Evolutionary conservation across 495 filamentous ascomycete species (phyloP), one percentile per base, ranked within the genome.

Genomic region (Eremomyces bilateralis): DNA sequence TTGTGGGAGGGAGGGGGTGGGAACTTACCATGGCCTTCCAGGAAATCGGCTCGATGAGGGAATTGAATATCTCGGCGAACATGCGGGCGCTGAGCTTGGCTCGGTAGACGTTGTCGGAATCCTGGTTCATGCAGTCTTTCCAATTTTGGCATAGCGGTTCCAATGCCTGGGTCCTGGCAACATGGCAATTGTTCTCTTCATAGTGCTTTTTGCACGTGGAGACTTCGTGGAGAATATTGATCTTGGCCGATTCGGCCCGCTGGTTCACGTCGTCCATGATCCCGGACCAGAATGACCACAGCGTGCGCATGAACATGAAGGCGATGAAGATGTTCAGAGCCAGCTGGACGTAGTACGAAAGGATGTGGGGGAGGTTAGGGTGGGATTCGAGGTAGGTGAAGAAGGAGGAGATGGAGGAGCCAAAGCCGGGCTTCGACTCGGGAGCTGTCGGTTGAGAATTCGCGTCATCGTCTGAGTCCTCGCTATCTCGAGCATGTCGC

Each of bases 311-410:
- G 6, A 71, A 59, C 6, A 70, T 53, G 27, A 64, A 56, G 6
- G 80, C 65, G 3, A 92, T 57, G 40, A 76, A 62, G 39, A 79
- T 40, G 48, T 93, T 94, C 47, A 92, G 71, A 5, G 66, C 52
- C 27, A 94, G 61, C 41, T 85, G 79, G 10, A 81, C 57, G 66
- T 84, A 97, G 52, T 69, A 76, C 19, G 81, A 82, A 15, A 94
- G 58, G 34, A 91, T 77, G 35, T 73, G 66, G 3, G 88, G 88
- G n/a, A 92, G 67, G 42, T 73, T 68, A 0, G 83, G 84, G 48
- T 93, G 79, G 27, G 66, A 65, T 42, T 77, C 77, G 39, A 92
- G 56, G 33, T 72, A 68, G 15, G 65, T 58, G 22, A 85, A 67
- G 42, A 81, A 60, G 11, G 63, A 53, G 17, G 58, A 58, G 33